Base-by-base conservation (phyloP, 176 grass and related monocot species). In the Ensete glaucum region DNA sequence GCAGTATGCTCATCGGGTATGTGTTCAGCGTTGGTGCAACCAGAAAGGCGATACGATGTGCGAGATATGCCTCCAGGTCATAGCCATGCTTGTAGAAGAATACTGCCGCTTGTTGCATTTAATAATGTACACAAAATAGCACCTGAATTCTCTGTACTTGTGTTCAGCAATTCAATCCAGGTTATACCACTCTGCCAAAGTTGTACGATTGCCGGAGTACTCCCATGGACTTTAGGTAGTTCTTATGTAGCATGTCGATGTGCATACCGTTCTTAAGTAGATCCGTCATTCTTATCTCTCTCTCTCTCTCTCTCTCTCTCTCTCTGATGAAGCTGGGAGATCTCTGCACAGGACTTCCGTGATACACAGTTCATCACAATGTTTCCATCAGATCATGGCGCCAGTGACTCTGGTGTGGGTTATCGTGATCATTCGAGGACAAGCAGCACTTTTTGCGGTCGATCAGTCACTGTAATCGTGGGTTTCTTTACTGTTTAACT, bases 171-270 rank as follows among this genome's bases (percentile, higher is more conserved):
- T 99, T 91, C 82, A 94, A 82, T 70, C 95, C 95, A 67, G 88
- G 88, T 24, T 99, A 99, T 78, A 94, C 88, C 27, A 81, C 88
- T 22, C 90, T 90, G 9, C 90, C 86, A 24, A 86, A 93, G 67
- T 63, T 94, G 51, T 89, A 94, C 84, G 90, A 89, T 69, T 94
- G 84, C 68, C 90, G 90, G 49, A 89, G 84, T 80, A 84, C 88
- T 76, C 95, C 86, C 4, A 94, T 91, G 95, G 87, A 99, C 77
- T 99, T 99, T 83, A 99, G 95, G 95, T 93, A 87, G 34, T 43
- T 52, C 59, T 15, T 22, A 52, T 56, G 8, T 56, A 73, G 10
- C 8, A 21, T 49, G 34, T 71, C 52, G 43, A 43, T 20, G 1
- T 22, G 16, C 3, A 20, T 14, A 23, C 8, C 2, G 17, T 69